Evolutionary conservation across 2,329 filamentous ascomycete species (phyloP), one percentile per base, ranked within the genome.

Genomic region (Coniochaeta sp.): DNA sequence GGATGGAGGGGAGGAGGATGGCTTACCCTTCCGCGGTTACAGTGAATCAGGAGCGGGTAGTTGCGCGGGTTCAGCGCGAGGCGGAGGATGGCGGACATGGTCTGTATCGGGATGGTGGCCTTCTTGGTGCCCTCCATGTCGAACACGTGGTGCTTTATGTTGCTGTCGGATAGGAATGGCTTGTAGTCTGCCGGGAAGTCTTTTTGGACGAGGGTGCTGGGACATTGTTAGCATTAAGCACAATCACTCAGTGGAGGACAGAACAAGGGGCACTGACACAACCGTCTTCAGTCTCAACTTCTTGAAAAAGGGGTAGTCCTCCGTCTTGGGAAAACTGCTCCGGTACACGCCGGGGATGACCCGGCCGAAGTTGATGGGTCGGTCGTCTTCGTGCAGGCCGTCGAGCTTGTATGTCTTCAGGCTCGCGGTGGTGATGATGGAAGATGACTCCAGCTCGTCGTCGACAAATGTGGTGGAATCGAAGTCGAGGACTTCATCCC

Each of bases 81-180:
- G 12, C 79, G 73, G 22, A 95, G 75, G 45, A 92, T 89, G 7
- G 80, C 72, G 55, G 79, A 77, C 77, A 96, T 89, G 24, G 83
- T 82, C 42, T 74, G 67, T 7, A 81, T 64, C 1, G 86, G 80
- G 31, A 89, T 89, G 8, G 77, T 77, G 51, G 85, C 76, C 60
- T 91, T 91, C 68, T 96, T 96, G 58, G 95, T 96, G n/a, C 91
- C 87, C 55, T 85, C 81, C 74, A 96, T 87, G 58, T 85, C 79
- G 61, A 95, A 86, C 38, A 88, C 76, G 57, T 83, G 73, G 60
- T 95, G 89, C 45, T 77, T 77, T 61, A 96, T 92, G 55, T 76
- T 76, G 58, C 86, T 82, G 5, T 72, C 67, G 32, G 74, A 64
- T 58, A 95, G 79, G 63, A 94, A 96, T 2, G 69, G 63, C 20